Evolutionary conservation across 768 basidiomycete genomes (phyloP), one percentile per base, ranked within the genome.

Genomic region (Boletus rufocinnamomeus): DNA sequence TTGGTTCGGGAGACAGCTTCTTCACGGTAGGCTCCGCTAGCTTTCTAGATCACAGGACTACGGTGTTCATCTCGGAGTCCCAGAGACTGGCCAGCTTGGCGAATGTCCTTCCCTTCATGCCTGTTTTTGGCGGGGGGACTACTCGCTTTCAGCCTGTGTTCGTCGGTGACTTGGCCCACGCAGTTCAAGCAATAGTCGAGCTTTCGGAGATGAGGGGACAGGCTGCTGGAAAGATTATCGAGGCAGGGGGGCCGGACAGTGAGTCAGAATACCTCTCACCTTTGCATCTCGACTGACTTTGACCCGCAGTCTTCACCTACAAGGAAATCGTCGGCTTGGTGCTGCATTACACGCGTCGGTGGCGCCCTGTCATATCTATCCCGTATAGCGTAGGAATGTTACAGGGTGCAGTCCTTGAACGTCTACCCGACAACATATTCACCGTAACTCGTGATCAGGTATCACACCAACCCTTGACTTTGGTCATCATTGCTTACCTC

Each of bases 1-100:
- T 91, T 70, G 90, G 89, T 3, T 87, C 85, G 1, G 88, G 86
- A 7, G 89, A 91, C 63, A 81, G 83, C 19, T 88, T 91, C 73
- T 91, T 91, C 70, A 83, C 81, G 58, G 89, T 89, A 54, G 53
- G 84, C 60, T 25, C 60, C 21, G 6, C 52, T 6, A 27, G 11
- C n/a, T 3, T 56, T 5, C 19, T 17, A 4, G 27, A 43, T 50
- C 34, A 23, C 6, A 17, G 10, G 35, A 23, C 30, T 30, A 27
- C 8, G 9, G 8, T 9, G 9, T 19, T 50, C 46, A 55, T 16
- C 25, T 5, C 1, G 14, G 25, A 17, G 23, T 23, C 34, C 16
- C 61, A 89, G 88, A 77, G 85, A 44, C 89, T 91, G 64, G 83
- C 85, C 32, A 77, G 73, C 28, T 70, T 91, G 30, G 81, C 86